Evolutionary conservation across 305 asterid species (phyloP).

Genomic region (Fraxinus dipetala): DNA sequence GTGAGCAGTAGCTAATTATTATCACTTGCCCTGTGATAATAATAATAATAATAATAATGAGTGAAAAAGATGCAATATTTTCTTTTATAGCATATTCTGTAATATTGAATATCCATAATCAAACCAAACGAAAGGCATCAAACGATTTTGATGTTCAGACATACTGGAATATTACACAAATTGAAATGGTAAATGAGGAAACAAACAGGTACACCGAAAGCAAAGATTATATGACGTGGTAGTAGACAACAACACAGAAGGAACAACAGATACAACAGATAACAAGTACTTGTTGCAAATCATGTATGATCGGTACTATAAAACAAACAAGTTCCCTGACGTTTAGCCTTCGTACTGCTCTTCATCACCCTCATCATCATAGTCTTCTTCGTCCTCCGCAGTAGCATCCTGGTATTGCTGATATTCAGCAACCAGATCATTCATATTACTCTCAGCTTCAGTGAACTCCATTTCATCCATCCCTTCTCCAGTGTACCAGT

Average conservation of each 20-base stretch:
- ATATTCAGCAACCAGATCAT: conserved; percentile 50
- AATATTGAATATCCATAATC: background rate
- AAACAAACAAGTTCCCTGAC: background rate
- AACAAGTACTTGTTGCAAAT: background rate
- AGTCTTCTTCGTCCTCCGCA: conserved; percentile 40
- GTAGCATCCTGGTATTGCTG: conserved; percentile 58
- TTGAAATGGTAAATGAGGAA: background rate
- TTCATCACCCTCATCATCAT: conserved; percentile 45
- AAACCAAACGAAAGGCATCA: background rate
- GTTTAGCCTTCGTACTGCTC: conserved; percentile 33
- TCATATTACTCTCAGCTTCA: conserved; percentile 55
- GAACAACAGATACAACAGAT: background rate
- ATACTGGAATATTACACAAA: background rate
- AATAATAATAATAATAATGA: background rate
- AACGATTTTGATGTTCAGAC: background rate
- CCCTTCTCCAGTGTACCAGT: conserved; percentile 53
- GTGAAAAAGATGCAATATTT: background rate
- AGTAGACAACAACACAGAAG: conserved; percentile 17
- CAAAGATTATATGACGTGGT: conserved; percentile 14
- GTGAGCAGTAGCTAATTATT: background rate
- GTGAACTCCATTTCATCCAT: conserved; percentile 58
- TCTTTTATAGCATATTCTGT: background rate
- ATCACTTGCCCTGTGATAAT: background rate
- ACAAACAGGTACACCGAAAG: conserved; percentile 3
- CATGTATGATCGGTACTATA: background rate